A percentile compares a stretch with the other conserved stretches of the same genome.
Conservation (phyloP, 345 rosid genomes). For the Microthlaspi erraticum region DNA sequence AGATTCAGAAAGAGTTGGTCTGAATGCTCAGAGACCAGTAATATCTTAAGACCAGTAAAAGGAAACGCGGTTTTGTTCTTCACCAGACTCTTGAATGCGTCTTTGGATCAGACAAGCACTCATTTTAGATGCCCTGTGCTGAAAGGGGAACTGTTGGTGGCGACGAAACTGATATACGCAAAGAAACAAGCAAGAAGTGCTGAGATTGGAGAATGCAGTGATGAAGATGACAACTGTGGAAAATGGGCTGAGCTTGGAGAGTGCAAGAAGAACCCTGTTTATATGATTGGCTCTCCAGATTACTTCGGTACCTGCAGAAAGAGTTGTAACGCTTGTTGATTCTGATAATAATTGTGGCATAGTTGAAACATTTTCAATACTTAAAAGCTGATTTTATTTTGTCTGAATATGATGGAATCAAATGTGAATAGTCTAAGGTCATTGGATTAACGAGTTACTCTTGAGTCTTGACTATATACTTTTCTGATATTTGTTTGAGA, state of each 20-base stretch:
- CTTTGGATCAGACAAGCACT: constrained; percentile 62
- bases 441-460: no score
- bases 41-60: constrained; percentile 63
- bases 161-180: constrained; percentile 59
- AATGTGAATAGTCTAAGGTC: no score
- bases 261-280: constrained; percentile 83
- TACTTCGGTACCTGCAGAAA: constrained; percentile 89
- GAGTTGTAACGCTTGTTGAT: constrained; percentile 75
- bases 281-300: constrained; percentile 89
- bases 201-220: constrained; percentile 57
- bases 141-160: constrained; percentile 75
- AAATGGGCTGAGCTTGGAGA: constrained; percentile 85
- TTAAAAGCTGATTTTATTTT: no score
- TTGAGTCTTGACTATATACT: no score
- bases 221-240: constrained; percentile 75
- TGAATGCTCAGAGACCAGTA: constrained; percentile 55
- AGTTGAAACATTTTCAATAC: not conserved
- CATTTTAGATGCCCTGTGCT: constrained; percentile 82
- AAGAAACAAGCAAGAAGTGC: constrained; percentile 44
- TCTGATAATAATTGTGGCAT: constrained; percentile 27
- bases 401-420: no score
- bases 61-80: constrained; percentile 87
- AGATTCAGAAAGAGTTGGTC: constrained; percentile 54
- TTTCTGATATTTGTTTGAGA: no score
- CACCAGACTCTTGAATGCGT: constrained; percentile 56